Evolutionary conservation across 2,329 filamentous ascomycete species (phyloP).

Genomic region (Aspergillus chevalieri): DNA sequence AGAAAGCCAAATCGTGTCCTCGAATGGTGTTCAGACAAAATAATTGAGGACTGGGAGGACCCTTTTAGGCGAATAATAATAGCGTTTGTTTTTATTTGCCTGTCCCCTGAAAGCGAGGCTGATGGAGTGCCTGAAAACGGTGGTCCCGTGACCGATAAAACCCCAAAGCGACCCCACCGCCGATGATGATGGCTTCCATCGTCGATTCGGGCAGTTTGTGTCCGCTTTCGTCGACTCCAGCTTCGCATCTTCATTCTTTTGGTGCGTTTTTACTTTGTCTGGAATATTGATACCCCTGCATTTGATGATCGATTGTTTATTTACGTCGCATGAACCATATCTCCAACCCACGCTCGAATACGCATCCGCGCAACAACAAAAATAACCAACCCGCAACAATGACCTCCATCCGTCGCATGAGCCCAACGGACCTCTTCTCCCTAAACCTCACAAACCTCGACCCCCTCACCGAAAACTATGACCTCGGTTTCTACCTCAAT

Average conservation of each 20-base stretch:
- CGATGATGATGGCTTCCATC: background rate
- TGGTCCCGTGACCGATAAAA: constrained; percentile 20
- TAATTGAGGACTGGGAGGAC: too few relatives aligned
- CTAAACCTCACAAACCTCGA: constrained; percentile 95
- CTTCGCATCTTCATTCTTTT: too few relatives aligned
- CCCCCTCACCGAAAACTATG: constrained; percentile 95
- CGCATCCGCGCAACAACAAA: background rate
- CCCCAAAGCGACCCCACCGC: constrained; percentile 11
- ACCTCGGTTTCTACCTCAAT: constrained; percentile 88
- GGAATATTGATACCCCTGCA: too few relatives aligned
- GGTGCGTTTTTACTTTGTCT: too few relatives aligned
- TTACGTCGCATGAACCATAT: background rate
- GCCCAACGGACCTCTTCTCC: constrained; percentile 74
- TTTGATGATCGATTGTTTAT: background rate
- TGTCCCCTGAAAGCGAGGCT: background rate
- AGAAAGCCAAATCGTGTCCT: background rate
- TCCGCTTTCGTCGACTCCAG: too few relatives aligned
- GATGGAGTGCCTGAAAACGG: background rate
- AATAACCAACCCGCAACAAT: constrained; percentile 42
- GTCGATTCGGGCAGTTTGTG: too few relatives aligned
- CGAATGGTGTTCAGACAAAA: too few relatives aligned
- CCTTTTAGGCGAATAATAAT: too few relatives aligned
- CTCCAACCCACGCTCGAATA: too few relatives aligned
- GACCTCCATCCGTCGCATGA: constrained; percentile 81
- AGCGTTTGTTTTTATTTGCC: too few relatives aligned